These are phyloP conservation scores for Melampsora americana DNA, from an alignment of 1,284 basidiomycete genomes.

Conservation along the genomic window DNA sequence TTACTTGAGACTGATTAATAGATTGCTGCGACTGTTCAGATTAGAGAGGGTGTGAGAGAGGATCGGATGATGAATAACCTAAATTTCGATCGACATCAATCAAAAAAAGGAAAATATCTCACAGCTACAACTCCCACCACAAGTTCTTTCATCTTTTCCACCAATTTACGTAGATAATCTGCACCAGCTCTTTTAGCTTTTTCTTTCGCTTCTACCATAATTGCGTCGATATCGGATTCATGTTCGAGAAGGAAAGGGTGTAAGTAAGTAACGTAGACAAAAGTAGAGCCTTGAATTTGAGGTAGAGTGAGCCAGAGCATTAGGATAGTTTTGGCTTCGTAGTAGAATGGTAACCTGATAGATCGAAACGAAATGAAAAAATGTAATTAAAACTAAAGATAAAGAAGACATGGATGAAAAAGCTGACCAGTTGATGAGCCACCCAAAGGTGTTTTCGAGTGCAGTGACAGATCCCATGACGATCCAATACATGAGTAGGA, in stretches of 20 bases:
- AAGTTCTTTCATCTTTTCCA: conserved; percentile 34
- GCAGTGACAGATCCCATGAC: conserved; percentile 37
- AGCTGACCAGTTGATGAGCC: conserved; percentile 38
- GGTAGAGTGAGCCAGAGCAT: conserved; percentile 42
- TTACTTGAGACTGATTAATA: conserved; percentile 12
- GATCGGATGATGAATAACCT: background rate
- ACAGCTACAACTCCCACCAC: conserved; percentile 15
- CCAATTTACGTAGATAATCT: conserved; percentile 31
- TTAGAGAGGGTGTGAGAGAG: background rate
- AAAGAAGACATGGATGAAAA: background rate
- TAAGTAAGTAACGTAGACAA: conserved; percentile 38
- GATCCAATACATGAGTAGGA: conserved; percentile 44
- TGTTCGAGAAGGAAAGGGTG: conserved; percentile 42
- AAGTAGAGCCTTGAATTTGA: conserved; percentile 45
- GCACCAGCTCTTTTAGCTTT: conserved; percentile 24
- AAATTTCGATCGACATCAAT: background rate
- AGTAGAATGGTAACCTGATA: conserved; percentile 42
- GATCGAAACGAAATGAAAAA: background rate
- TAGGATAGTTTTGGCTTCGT: conserved; percentile 29
- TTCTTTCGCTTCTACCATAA: conserved; percentile 38
- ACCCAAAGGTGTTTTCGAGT: conserved; percentile 38
- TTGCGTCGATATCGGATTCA: conserved; percentile 35
- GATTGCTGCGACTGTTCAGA: background rate
- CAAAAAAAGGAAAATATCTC: background rate
- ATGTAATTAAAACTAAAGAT: background rate